phyloP scores from a whole-genome alignment of 2,329 filamentous ascomycete genomes.

The Mycosphaerella sp. region DNA sequence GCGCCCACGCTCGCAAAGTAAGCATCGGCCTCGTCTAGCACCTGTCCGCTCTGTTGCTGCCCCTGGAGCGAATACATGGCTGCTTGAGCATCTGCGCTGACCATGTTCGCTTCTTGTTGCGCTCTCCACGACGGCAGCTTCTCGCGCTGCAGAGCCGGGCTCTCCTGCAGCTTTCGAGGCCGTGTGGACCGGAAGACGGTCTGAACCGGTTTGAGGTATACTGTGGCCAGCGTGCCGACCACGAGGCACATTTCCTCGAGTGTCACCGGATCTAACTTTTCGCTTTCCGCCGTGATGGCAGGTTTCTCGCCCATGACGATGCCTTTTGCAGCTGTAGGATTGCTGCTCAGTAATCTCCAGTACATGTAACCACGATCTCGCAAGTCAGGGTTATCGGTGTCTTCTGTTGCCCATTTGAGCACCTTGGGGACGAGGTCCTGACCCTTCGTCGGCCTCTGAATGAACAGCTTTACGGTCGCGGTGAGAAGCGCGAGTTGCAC shows the following conservation, averaged over 20 bases:
- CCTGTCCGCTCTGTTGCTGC: slow-evolving; percentile 20
- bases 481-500: slow-evolving; percentile 92
- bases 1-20: slow-evolving; percentile 75
- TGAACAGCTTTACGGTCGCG: slow-evolving; percentile 95
- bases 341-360: slow-evolving; percentile 90
- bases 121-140: slow-evolving; percentile 54
- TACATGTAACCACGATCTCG: slow-evolving; percentile 98
- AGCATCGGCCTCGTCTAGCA: slow-evolving; percentile 71
- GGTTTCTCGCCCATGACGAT: slow-evolving; percentile 98
- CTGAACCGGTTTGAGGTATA: slow-evolving; percentile 96
- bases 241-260: slow-evolving; percentile 97
- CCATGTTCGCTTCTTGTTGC: slow-evolving; percentile 25
- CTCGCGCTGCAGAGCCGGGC: slow-evolving; percentile 75
- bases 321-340: slow-evolving; percentile 75
- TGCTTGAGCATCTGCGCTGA: slow-evolving; percentile 47
- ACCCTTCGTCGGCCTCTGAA: slow-evolving; percentile 90
- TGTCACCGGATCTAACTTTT: slow-evolving; percentile 83
- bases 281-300: slow-evolving; percentile 89
- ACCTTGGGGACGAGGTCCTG: slow-evolving; percentile 91
- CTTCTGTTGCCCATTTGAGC: slow-evolving; percentile 96
- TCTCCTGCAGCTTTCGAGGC: slow-evolving; percentile 70
- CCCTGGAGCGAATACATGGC: slow-evolving; percentile 47
- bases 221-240: slow-evolving; percentile 90
- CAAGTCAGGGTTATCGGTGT: slow-evolving; percentile 97
- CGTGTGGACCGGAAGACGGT: slow-evolving; percentile 90